Conservation (phyloP, 2,329 filamentous ascomycete species). For the Penicillium fuscoglaucum region DNA sequence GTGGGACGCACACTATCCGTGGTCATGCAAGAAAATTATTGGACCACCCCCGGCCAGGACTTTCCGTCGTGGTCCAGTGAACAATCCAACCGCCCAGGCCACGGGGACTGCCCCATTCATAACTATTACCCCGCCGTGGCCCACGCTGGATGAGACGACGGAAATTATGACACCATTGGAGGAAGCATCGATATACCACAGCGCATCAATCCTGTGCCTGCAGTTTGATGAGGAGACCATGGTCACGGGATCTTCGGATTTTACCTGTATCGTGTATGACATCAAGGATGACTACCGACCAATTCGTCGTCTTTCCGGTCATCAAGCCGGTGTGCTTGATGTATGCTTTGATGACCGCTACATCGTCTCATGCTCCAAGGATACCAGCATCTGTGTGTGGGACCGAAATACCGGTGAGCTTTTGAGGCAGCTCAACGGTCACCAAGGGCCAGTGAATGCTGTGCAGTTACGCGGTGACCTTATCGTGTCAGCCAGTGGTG, state of each 20-base stretch:
- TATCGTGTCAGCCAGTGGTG: slow-evolving; percentile 89
- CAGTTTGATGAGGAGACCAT: slow-evolving; percentile 93
- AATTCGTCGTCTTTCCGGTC: slow-evolving; percentile 72
- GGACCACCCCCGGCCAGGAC: slow-evolving; percentile 65
- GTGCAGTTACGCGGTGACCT: slow-evolving; percentile 92
- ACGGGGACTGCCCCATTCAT: slow-evolving; percentile 45
- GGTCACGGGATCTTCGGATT: slow-evolving; percentile 92
- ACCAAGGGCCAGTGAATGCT: slow-evolving; percentile 90
- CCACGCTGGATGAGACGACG: slow-evolving; percentile 55
- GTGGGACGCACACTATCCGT: slow-evolving; percentile 85
- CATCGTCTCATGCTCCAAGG: slow-evolving; percentile 97
- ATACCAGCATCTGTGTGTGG: slow-evolving; percentile 92
- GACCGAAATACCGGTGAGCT: slow-evolving; percentile 75
- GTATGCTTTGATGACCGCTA: slow-evolving; percentile 88
- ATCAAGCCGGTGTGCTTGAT: slow-evolving; percentile 87
- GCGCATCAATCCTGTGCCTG: slow-evolving; percentile 88
- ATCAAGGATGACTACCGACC: slow-evolving; percentile 76
- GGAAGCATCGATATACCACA: slow-evolving; percentile 64
- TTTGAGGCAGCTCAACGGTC: slow-evolving; percentile 77
- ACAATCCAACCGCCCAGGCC: slow-evolving; percentile 47
- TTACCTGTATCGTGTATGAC: slow-evolving; percentile 87
- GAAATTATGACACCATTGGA: slow-evolving; percentile 23
- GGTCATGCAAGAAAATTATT: slow-evolving; percentile 81
- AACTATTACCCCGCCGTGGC: slow-evolving; percentile 54
- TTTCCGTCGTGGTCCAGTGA: slow-evolving; percentile 43